These are phyloP conservation scores for Backusella australiensis DNA, from an alignment of 192 early-diverging fungal genomes.

Conservation along the genomic window DNA sequence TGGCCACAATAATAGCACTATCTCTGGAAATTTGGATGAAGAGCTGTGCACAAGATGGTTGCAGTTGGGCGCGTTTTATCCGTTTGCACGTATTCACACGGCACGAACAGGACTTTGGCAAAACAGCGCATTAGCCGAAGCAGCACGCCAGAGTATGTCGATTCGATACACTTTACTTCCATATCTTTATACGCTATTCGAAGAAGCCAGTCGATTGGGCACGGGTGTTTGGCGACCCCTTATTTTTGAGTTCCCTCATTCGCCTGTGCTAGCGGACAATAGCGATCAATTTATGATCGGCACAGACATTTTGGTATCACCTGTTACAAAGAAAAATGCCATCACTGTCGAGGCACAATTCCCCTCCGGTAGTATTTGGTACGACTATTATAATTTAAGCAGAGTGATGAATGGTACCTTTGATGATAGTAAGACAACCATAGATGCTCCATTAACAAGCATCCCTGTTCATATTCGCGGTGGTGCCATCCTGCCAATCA, in stretches of 20 bases:
- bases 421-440: slow-evolving; percentile 15
- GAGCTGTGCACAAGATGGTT: slow-evolving; percentile 68
- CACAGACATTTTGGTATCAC: slow-evolving; percentile 53
- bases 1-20: slow-evolving; percentile 31
- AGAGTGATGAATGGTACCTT: not conserved
- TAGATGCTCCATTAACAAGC: slow-evolving; percentile 49
- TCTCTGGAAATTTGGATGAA: slow-evolving; percentile 38
- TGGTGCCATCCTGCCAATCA: slow-evolving; percentile 55
- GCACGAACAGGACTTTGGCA: slow-evolving; percentile 23
- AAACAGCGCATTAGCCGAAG: slow-evolving; percentile 50
- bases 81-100: slow-evolving; percentile 60
- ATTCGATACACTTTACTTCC: slow-evolving; percentile 61
- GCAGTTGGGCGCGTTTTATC: slow-evolving; percentile 50
- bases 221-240: slow-evolving; percentile 54
- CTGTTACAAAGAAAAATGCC: slow-evolving; percentile 45
- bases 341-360: slow-evolving; percentile 59
- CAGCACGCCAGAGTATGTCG: slow-evolving; percentile 44
- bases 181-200: slow-evolving; percentile 57
- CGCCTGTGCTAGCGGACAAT: slow-evolving; percentile 28
- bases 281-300: slow-evolving; percentile 66
- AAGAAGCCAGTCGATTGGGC: slow-evolving; percentile 47
- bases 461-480: slow-evolving; percentile 63
- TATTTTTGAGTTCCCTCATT: slow-evolving; percentile 49
- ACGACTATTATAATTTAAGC: slow-evolving; percentile 50
- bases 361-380: slow-evolving; percentile 61